These are phyloP conservation scores for Priceomyces medius DNA, from an alignment of 805 yeast genomes.

Conservation along the genomic window DNA sequence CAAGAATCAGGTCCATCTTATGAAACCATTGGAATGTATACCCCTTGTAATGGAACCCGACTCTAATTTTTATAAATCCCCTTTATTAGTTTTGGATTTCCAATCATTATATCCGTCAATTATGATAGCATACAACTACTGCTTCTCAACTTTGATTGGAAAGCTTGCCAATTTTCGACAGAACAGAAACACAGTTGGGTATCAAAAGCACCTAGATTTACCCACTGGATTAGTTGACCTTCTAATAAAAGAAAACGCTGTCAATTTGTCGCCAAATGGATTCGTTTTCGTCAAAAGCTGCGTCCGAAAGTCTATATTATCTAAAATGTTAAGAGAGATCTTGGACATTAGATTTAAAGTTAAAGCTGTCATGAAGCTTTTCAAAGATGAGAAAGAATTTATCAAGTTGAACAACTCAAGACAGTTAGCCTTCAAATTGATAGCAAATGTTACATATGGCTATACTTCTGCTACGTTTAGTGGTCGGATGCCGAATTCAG, in stretches of 20 bases:
- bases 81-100: conserved; percentile 86
- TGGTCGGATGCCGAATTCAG: conserved; percentile 97
- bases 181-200: conserved; percentile 52
- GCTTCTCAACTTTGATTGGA: conserved; percentile 74
- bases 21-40: conserved; percentile 81
- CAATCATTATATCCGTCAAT: conserved; percentile 93
- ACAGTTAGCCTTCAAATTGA: conserved; percentile 82
- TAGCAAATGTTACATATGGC: conserved; percentile 96
- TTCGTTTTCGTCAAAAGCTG: conserved; percentile 66
- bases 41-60: conserved; percentile 93
- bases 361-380: conserved; percentile 67
- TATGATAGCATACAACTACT: conserved; percentile 86
- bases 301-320: conserved; percentile 68
- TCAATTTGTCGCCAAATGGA: conserved; percentile 85
- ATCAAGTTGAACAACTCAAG: conserved; percentile 64
- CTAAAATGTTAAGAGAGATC: conserved; percentile 82
- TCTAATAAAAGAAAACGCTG: conserved; percentile 45
- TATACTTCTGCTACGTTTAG: conserved; percentile 93
- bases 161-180: conserved; percentile 53
- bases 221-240: conserved; percentile 57
- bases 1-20: conserved; percentile 74
- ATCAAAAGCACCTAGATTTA: conserved; percentile 42
- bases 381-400: conserved; percentile 44
- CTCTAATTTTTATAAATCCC: conserved; percentile 81
- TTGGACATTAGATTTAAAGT: conserved; percentile 77